Evolutionary conservation across 2,329 filamentous ascomycete genomes (phyloP), one percentile per base, ranked within the genome.

Genomic region (Coleophoma eucalyptorum): DNA sequence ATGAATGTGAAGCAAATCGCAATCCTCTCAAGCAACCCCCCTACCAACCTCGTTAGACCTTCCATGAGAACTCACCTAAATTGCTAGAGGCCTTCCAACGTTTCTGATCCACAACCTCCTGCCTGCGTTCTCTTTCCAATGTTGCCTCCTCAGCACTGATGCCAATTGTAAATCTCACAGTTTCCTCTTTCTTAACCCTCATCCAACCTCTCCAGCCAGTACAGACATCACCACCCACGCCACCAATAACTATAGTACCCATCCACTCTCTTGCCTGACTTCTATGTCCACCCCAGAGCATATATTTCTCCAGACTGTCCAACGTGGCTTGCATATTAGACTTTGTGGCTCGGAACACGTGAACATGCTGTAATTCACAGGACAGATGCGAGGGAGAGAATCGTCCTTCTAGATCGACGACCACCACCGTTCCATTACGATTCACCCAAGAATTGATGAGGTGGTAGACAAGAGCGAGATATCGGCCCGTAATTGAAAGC

Each of bases 381-480:
- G 10, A 32, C 0, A 67, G 45, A 44, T 63, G 57, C 4, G 59
- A 74, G 2, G 74, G 66, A 51, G 84, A 79, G 55, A 86, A 86
- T 8, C 73, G 72, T 8, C 69, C 69, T 43, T 81, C 78, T 2
- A 76, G 62, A 57, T 86, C 83, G 44, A 86, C 60, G 6, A 86
- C 57, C 1, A 79, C 67, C 7, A 86, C 61, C 4, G 62, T 63
- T 3, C 56, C 53, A 32, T 60, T 56, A 4, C 71, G 55, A 0
- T 72, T 65, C n/a, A 83, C 66, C 35, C 84, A 69, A 2, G 69
- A 70, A 4, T 77, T 76, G 20, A 81, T 63, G 3, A 86, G 65
- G 48, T 74, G 69, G 67, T 85, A 83, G 34, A 85, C 60, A 8
- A 86, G 68, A 0, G 79, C 75, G 12, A 81, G 68, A 52, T 75